Conservation (phyloP, 139 green algal genomes). For the Auxenochlorella pyrenoidosa region DNA sequence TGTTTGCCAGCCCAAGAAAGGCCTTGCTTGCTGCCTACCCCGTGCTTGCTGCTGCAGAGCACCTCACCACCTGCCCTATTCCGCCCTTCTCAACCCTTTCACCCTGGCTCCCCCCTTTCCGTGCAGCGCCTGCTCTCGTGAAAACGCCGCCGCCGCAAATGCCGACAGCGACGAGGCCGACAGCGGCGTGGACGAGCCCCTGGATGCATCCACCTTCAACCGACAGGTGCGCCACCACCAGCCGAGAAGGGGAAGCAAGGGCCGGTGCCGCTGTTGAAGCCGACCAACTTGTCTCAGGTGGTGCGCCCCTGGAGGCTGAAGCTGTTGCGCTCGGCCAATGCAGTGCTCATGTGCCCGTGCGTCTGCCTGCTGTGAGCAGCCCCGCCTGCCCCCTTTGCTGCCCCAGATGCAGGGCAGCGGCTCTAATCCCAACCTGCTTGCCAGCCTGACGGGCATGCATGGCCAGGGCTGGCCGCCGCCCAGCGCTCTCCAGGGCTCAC, state of each 20-base stretch:
- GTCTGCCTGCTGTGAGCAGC: too few relatives aligned
- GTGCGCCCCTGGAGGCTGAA: too few relatives aligned
- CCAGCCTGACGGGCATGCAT: neutral
- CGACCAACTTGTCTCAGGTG: too few relatives aligned
- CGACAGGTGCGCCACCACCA: neutral
- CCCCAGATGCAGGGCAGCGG: constrained; percentile 11
- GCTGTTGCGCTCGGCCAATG: too few relatives aligned
- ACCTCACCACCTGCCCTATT: too few relatives aligned
- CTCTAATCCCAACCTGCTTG: constrained; percentile 11
- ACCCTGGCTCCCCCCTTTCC: neutral
- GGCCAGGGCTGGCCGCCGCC: neutral
- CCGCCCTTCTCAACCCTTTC: neutral
- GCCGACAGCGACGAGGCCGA: neutral
- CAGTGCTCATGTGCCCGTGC: too few relatives aligned
- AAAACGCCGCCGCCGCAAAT: constrained; percentile 9
- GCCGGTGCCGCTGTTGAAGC: too few relatives aligned
- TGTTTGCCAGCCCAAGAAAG: too few relatives aligned
- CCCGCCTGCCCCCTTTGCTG: neutral
- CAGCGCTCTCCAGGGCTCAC: neutral
- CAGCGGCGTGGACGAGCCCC: constrained; percentile 18
- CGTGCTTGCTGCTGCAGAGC: neutral
- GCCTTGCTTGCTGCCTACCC: too few relatives aligned
- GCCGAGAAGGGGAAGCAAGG: too few relatives aligned
- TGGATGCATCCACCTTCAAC: constrained; percentile 23
- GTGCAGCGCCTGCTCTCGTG: constrained; percentile 48